A percentile compares a stretch with the other conserved stretches of the same genome.
Evolutionary conservation across 306 rosid genomes (phyloP).

Genomic region (Sicyos baderoa): DNA sequence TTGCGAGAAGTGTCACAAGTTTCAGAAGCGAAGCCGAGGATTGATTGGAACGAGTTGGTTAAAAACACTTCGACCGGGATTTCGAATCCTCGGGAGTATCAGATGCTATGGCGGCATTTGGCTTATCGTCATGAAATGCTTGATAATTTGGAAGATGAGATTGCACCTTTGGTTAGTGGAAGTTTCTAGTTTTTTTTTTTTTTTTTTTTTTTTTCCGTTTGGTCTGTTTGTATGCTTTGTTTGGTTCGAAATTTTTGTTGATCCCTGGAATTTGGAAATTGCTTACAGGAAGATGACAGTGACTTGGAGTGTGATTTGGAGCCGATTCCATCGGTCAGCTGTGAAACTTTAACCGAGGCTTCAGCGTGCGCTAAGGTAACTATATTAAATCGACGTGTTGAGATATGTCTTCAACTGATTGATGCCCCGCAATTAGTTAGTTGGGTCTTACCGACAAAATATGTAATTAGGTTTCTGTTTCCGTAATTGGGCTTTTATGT

Average conservation of each 20-base stretch:
- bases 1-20: conserved; percentile 57
- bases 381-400: neutral
- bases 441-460: no score
- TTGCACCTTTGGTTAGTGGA: conserved; percentile 51
- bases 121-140: conserved; percentile 51
- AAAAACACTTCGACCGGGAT: conserved; percentile 68
- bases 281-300: conserved; percentile 21
- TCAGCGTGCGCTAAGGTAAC: conserved; percentile 18
- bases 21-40: conserved; percentile 36
- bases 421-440: no score
- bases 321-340: conserved; percentile 18
- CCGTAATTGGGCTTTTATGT: no score
- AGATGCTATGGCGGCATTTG: conserved; percentile 88
- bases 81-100: conserved; percentile 70
- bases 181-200: neutral
- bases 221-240: neutral
- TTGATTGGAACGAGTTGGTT: conserved; percentile 72
- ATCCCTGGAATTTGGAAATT: neutral
- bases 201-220: no score
- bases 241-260: neutral
- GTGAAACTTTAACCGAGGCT: conserved; percentile 19
- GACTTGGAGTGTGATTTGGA: conserved; percentile 21
- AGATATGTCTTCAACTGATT: no score
- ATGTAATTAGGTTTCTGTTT: no score
- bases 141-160: conserved; percentile 36